phyloP scores from a whole-genome alignment of 202 grass and related monocot genomes.

The Zoysia matrella region DNA sequence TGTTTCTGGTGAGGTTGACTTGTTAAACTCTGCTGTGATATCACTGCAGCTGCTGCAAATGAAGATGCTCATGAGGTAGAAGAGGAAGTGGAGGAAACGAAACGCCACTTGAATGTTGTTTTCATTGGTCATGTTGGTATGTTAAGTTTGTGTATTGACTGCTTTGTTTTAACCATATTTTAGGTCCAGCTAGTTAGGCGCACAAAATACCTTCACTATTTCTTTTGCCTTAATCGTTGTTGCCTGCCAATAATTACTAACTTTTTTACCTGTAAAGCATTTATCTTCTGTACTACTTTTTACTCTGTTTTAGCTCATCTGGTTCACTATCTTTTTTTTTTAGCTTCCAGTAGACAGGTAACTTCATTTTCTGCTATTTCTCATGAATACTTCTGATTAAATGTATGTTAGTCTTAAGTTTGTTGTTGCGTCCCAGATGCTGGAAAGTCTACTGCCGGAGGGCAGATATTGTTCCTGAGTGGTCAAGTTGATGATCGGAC shows the following conservation, averaged over 20 bases:
- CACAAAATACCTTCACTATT: not conserved
- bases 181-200: not conserved
- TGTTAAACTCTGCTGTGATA: conserved; percentile 7
- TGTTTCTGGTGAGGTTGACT: not conserved
- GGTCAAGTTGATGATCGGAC: conserved; percentile 79
- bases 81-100: conserved; percentile 62
- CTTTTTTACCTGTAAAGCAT: not conserved
- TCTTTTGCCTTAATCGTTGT: not conserved
- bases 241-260: conserved; percentile 4
- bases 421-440: conserved; percentile 51
- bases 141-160: conserved; percentile 27
- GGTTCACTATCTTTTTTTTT: conserved; percentile 1
- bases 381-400: not conserved
- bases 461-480: conserved; percentile 76
- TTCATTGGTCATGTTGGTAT: conserved; percentile 99
- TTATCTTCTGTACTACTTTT: not conserved
- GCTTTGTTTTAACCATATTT: not conserved
- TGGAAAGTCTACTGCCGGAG: conserved; percentile 73
- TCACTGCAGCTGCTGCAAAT: conserved; percentile 48
- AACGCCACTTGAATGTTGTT: conserved; percentile 94
- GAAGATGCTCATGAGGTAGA: conserved; percentile 55
- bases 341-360: not conserved
- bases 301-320: not conserved
- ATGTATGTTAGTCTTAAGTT: not conserved
- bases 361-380: not conserved